Percentiles rank a stretch among this genome's conserved stretches.
These are phyloP conservation scores for Trichophyton rubrum DNA, from an alignment of 2,329 filamentous ascomycete genomes.

Conservation along the genomic window DNA sequence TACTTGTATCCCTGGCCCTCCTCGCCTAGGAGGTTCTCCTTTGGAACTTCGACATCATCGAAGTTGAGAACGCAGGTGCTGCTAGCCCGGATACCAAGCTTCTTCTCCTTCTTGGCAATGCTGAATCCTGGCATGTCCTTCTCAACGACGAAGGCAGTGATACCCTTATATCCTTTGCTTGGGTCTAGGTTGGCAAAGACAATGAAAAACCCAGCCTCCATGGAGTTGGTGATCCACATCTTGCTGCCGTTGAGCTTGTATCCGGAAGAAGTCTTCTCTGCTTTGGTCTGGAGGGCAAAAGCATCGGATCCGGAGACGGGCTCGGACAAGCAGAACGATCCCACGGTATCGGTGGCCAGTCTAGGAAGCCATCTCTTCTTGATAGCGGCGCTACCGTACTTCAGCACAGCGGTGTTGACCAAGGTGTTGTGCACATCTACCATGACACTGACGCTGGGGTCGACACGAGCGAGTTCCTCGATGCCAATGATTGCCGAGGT, in stretches of 20 bases:
- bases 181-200: conserved; percentile 95
- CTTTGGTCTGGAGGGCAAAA: conserved; percentile 86
- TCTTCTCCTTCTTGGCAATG: conserved; percentile 99
- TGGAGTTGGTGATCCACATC: conserved; percentile 99
- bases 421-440: conserved; percentile 97
- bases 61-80: conserved; percentile 97
- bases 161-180: conserved; percentile 88
- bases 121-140: conserved; percentile 80
- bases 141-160: conserved; percentile 90
- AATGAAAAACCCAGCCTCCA: conserved; percentile 90
- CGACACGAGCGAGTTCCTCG: conserved; percentile 86
- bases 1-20: conserved; percentile 95
- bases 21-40: conserved; percentile 75
- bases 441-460: conserved; percentile 88
- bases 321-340: conserved; percentile 86
- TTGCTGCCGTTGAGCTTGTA: conserved; percentile 85
- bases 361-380: conserved; percentile 84
- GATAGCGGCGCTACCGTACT: conserved; percentile 62
- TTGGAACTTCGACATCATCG: conserved; percentile 84
- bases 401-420: conserved; percentile 84
- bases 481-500: conserved; percentile 92
- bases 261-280: conserved; percentile 66
- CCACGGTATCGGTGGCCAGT: conserved; percentile 77
- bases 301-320: conserved; percentile 89
- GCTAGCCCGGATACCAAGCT: conserved; percentile 89